A percentile compares a stretch with the other conserved stretches of the same genome.
These are phyloP conservation scores for Vitis hybrid DNA, from an alignment of 177 flowering plant genomes.

Conservation along the genomic window DNA sequence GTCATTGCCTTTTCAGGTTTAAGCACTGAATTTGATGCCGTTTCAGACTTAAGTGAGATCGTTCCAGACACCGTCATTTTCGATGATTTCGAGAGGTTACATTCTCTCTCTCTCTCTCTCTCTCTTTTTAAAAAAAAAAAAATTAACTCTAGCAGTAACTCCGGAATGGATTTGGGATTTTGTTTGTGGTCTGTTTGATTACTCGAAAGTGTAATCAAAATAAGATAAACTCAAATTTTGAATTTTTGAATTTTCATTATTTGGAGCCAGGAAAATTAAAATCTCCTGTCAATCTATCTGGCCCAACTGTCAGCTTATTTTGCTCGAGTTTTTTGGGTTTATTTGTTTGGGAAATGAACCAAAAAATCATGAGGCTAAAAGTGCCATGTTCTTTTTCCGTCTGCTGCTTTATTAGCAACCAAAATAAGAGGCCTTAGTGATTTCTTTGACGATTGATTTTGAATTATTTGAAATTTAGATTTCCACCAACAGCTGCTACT, in stretches of 20 bases:
- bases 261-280: too few species aligned
- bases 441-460: not conserved
- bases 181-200: conserved; percentile 1
- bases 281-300: too few species aligned
- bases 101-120: not conserved
- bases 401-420: not conserved
- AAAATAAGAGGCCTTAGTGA: not conserved
- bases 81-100: conserved; percentile 89
- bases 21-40: conserved; percentile 75
- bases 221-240: not conserved
- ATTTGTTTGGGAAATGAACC: not conserved
- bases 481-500: conserved; percentile 98
- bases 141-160: not conserved
- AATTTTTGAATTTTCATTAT: too few species aligned
- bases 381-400: not conserved
- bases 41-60: conserved; percentile 82
- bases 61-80: conserved; percentile 97
- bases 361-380: not conserved
- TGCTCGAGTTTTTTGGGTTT: too few species aligned
- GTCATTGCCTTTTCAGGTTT: conserved; percentile 35
- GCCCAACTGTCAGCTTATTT: too few species aligned
- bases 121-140: not conserved
- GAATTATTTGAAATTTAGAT: conserved; percentile 40
- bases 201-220: not conserved
- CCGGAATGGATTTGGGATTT: not conserved